Evolutionary conservation across 2,329 filamentous ascomycete genomes (phyloP), one percentile per base, ranked within the genome.

Genomic region (Neurospora sp.): DNA sequence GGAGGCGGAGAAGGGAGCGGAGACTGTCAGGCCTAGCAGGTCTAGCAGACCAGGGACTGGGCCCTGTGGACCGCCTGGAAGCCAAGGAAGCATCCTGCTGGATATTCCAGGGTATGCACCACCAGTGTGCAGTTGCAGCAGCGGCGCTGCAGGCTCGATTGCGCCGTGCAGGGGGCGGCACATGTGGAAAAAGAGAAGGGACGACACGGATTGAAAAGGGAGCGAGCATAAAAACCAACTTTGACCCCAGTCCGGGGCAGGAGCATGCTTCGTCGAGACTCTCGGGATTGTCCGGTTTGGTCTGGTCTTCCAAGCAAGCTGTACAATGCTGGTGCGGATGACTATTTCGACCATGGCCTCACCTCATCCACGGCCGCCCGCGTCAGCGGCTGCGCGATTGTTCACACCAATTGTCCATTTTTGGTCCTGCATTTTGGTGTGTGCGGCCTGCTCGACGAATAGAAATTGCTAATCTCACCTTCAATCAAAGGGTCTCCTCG

Each of bases 391-490:
- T 62, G 52, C 52, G 52, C 52, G 23, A 62, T 62, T 36, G 52
- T 62, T 62, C 28, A 36, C 52, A 62, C 28, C 52, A 33, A 62
- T 33, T 62, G 52, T 33, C 52, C 52, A 33, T 36, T 62, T 17
- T 36, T n/a, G 52, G 23, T 36, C 66, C 69, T 46, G 13, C 33
- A 67, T 66, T 66, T 66, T 69, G 66, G 42, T 40, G 70, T 66
- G 52, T 40, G 69, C 38, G 52, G 70, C 52, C 52, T 62, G 13
- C 52, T 71, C 67, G 73, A 72, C 75, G 74, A 76, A 76, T 77
- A 72, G 72, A 73, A 74, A 73, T 73, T 74, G 74, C 74, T 75
- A 72, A 77, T 77, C 73, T 76, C 72, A 73, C 71, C 72, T 71
- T 73, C 69, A 72, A 74, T 74, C 71, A 76, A 76, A 74, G 75